Evolutionary conservation across 192 early-diverging fungal species (phyloP).

Genomic region (Dissophora globulifera): DNA sequence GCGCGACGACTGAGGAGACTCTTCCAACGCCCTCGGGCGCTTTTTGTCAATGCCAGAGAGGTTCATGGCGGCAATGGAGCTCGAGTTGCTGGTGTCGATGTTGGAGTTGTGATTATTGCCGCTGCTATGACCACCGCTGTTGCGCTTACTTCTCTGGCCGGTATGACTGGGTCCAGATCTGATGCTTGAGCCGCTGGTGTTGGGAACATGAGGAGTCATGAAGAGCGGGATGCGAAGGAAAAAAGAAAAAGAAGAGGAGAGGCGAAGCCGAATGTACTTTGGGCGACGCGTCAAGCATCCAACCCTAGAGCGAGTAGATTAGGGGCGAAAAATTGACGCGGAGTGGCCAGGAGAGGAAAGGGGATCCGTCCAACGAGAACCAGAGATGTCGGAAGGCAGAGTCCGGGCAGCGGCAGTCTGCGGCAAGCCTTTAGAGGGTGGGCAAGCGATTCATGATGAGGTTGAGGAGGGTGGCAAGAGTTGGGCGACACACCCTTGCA

Average conservation of each 20-base stretch:
- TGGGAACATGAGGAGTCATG: conserved; percentile 6
- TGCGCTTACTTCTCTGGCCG: not conserved
- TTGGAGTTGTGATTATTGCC: not conserved
- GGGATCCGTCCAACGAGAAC: no score
- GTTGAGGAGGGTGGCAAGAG: no score
- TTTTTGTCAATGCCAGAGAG: conserved; percentile 19
- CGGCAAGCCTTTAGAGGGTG: no score
- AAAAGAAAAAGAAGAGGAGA: not conserved
- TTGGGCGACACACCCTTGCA: no score
- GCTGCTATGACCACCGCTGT: not conserved
- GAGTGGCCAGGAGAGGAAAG: no score
- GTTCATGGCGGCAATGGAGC: not conserved
- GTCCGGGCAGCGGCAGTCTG: no score
- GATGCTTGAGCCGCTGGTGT: no score
- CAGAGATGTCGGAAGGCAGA: no score
- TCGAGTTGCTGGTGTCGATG: not conserved
- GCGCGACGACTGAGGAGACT: conserved; percentile 12
- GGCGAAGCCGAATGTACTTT: not conserved
- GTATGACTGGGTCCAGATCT: not conserved
- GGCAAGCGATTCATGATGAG: no score
- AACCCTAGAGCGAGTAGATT: no score
- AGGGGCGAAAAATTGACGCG: no score
- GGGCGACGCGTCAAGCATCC: no score
- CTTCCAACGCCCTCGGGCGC: conserved; percentile 20
- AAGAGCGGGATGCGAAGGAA: not conserved